Conservation (phyloP, 2,329 filamentous ascomycete species). For the Trichocomaceae sp. region DNA sequence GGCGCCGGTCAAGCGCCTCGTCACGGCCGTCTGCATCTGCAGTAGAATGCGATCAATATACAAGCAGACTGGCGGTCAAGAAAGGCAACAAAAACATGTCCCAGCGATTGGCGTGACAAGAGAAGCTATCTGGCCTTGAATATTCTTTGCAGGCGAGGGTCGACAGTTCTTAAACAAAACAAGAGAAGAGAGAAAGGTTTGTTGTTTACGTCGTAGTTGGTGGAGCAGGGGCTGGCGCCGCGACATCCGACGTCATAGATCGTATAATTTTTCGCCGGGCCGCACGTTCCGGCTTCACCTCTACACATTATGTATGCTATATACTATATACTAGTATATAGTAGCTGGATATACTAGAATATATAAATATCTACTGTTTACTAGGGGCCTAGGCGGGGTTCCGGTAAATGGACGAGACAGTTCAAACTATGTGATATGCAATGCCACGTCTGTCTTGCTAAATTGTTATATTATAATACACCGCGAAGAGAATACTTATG, state of each 20-base stretch:
- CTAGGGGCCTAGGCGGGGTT: too few relatives aligned
- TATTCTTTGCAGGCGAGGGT: background rate
- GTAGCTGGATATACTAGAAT: too few relatives aligned
- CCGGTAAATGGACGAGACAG: background rate
- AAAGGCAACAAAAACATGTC: slow-evolving; percentile 3
- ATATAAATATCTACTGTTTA: too few relatives aligned
- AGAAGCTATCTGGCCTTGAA: background rate
- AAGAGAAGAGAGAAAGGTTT: background rate
- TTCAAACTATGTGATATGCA: background rate
- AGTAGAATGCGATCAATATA: background rate
- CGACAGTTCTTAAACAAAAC: background rate
- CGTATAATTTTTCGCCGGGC: background rate
- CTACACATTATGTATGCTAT: too few relatives aligned
- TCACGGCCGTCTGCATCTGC: slow-evolving; percentile 10
- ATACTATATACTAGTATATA: too few relatives aligned
- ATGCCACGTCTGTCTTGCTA: background rate
- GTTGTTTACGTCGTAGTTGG: background rate
- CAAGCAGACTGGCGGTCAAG: background rate
- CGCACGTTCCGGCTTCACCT: too few relatives aligned
- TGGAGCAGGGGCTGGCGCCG: background rate
- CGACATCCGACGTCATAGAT: background rate
- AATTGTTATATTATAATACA: slow-evolving; percentile 6
- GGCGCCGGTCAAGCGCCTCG: slow-evolving; percentile 8
- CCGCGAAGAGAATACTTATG: background rate
- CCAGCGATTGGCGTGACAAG: slow-evolving; percentile 1